Evolutionary conservation across 2,329 filamentous ascomycete species (phyloP).

Genomic region (Didymella keratinophila): DNA sequence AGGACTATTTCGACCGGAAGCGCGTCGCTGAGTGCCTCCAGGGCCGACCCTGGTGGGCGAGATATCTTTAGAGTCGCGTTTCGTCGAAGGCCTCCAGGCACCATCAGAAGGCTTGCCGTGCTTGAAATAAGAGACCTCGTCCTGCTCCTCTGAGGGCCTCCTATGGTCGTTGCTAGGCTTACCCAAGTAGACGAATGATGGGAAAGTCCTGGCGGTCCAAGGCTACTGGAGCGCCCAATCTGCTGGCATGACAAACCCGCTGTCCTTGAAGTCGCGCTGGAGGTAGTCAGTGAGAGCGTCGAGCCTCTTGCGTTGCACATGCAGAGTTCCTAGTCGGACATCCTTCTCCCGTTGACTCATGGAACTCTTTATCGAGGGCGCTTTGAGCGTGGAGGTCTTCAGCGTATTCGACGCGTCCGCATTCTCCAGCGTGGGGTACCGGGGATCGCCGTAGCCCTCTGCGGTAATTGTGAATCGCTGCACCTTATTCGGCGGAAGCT

Average conservation of each 20-base stretch:
- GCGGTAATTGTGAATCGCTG: constrained; percentile 54
- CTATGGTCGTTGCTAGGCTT: not conserved
- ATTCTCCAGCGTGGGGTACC: constrained; percentile 45
- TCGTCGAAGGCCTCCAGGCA: not conserved
- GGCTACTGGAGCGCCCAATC: constrained; percentile 48
- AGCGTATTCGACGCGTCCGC: constrained; percentile 11
- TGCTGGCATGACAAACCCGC: constrained; percentile 59
- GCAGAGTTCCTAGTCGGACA: constrained; percentile 52
- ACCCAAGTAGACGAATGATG: not conserved
- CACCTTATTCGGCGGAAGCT: constrained; percentile 53
- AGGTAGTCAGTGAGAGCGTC: constrained; percentile 57
- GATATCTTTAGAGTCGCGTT: constrained; percentile 5
- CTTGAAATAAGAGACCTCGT: not conserved
- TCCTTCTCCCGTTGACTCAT: constrained; percentile 50
- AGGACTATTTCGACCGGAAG: not conserved
- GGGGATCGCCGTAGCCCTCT: constrained; percentile 52
- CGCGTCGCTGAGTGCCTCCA: not conserved
- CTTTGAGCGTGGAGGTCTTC: constrained; percentile 27
- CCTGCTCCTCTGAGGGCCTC: not conserved
- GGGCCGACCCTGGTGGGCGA: constrained; percentile 2
- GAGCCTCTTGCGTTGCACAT: constrained; percentile 58
- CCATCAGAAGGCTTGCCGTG: not conserved
- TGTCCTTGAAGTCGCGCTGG: constrained; percentile 53
- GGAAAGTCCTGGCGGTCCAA: constrained; percentile 4
- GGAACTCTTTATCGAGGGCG: constrained; percentile 47